Evolutionary conservation across 208 protist genomes (phyloP), one percentile per base, ranked within the genome.

Genomic region (Leishmania amazonensis): DNA sequence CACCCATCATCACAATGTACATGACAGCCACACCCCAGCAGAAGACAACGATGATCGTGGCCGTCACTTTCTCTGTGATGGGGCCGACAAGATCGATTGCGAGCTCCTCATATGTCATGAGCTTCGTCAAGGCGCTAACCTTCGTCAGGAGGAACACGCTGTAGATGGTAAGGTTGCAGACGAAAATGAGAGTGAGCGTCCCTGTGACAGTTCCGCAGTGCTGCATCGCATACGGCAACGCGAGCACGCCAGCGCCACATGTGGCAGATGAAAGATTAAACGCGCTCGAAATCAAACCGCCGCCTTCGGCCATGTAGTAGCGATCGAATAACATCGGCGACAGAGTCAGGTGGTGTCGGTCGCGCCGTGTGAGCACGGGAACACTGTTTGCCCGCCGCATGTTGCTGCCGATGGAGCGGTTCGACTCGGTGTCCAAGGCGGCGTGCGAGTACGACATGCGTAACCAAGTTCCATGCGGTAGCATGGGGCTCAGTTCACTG

Each of bases 1-100:
- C 93, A 57, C 89, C 93, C 88, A 96, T 94, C 31, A 95, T 90
- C 28, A 97, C 93, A 31, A 97, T 83, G 79, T 95, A 97, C 83
- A 95, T 91, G n/a, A 97, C 90, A 42, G 91, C 90, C 47, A 91
- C 87, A 57, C 94, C 93, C 87, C 90, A 96, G 78, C 94, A 97
- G 76, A 97, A 97, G 28, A 94, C 47, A 17, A 97, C 89, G 58
- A 96, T 92, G 7, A 93, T 77, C 19, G 78, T 53, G 13, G 85
- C 89, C 19, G 87, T 90, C 51, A 96, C 35, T 76, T 90, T 90
- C 81, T 95, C 90, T 42, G 82, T 81, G 11, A 78, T 49, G n/a
- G 79, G 89, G 38, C 90, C 88, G 28, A 96, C 78, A 15, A 94
- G 80, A 31, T 86, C 84, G 58, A 77, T 67, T 4, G 93, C 84